Percentiles rank a stretch among this genome's conserved stretches.
Evolutionary conservation across 768 basidiomycete genomes (phyloP).

Genomic region (Agaricus subrufescens): DNA sequence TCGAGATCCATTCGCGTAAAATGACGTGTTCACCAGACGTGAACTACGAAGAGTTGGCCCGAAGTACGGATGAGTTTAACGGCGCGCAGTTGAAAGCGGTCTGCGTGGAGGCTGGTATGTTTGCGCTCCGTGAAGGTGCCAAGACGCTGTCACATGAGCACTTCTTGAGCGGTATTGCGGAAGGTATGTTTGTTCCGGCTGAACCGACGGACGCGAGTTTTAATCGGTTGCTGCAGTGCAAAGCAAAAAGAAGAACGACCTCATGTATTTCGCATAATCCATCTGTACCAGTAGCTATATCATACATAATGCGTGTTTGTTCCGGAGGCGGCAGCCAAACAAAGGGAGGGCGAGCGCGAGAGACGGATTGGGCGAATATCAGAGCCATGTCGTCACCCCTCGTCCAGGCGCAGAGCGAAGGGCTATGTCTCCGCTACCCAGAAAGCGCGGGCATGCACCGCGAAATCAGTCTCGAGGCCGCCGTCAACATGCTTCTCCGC

Average conservation of each 20-base stretch:
- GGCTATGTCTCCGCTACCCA: slow-evolving; percentile 67
- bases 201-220: slow-evolving; percentile 13
- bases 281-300: slow-evolving; percentile 3
- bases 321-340: neutral
- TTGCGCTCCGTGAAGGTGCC: slow-evolving; percentile 90
- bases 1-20: slow-evolving; percentile 96
- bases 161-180: slow-evolving; percentile 88
- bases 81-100: slow-evolving; percentile 97
- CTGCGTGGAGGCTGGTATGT: slow-evolving; percentile 99
- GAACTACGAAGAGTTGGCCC: slow-evolving; percentile 94
- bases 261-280: slow-evolving; percentile 85
- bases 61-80: slow-evolving; percentile 98
- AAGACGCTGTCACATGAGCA: slow-evolving; percentile 89
- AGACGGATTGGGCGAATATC: neutral
- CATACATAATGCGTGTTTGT: neutral
- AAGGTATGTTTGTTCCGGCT: slow-evolving; percentile 45
- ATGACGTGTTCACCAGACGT: slow-evolving; percentile 86
- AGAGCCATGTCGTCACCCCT: slow-evolving; percentile 20
- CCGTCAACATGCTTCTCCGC: slow-evolving; percentile 55
- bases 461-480: slow-evolving; percentile 51
- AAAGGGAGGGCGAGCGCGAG: neutral
- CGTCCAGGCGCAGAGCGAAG: slow-evolving; percentile 51
- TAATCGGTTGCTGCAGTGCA: slow-evolving; percentile 57
- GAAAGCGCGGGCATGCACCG: slow-evolving; percentile 56
- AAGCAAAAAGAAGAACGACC: slow-evolving; percentile 99